A percentile compares a stretch with the other conserved stretches of the same genome.
Evolutionary conservation across 1,284 basidiomycete species (phyloP).

Genomic region (Tilletia caries): DNA sequence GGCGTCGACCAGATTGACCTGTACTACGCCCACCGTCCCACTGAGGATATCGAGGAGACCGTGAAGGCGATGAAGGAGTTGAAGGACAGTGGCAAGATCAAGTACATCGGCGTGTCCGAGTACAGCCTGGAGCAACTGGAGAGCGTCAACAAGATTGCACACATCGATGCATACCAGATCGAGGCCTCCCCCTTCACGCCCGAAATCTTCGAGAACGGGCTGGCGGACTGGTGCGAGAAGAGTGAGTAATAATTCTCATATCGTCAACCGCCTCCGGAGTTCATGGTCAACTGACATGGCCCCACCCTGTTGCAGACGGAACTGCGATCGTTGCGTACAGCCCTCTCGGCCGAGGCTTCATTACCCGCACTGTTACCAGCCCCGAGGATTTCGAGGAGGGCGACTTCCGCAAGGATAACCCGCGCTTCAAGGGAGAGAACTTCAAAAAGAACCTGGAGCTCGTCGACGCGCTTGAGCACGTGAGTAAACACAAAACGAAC

Average conservation of each 20-base stretch:
- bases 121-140: conserved; percentile 42
- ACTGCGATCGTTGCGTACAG: conserved; percentile 35
- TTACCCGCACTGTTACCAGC: conserved; percentile 32
- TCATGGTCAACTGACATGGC: no score
- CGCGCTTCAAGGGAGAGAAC: conserved; percentile 33
- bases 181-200: conserved; percentile 58
- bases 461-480: conserved; percentile 25
- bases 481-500: background rate
- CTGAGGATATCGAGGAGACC: conserved; percentile 66
- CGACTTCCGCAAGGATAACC: conserved; percentile 36
- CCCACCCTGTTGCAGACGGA: conserved; percentile 18
- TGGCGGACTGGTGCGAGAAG: conserved; percentile 34
- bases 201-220: conserved; percentile 36
- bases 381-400: conserved; percentile 27
- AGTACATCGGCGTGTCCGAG: conserved; percentile 68
- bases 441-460: conserved; percentile 37
- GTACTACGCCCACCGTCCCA: conserved; percentile 55
- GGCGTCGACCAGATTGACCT: conserved; percentile 54
- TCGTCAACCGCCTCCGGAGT: background rate
- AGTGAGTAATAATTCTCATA: conserved; percentile 4
- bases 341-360: conserved; percentile 33
- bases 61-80: conserved; percentile 72
- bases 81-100: conserved; percentile 66
- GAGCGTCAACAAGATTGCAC: conserved; percentile 41
- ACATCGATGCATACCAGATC: conserved; percentile 57